phyloP scores from a whole-genome alignment of 768 basidiomycete genomes.

The Lentinus tigrinus region DNA sequence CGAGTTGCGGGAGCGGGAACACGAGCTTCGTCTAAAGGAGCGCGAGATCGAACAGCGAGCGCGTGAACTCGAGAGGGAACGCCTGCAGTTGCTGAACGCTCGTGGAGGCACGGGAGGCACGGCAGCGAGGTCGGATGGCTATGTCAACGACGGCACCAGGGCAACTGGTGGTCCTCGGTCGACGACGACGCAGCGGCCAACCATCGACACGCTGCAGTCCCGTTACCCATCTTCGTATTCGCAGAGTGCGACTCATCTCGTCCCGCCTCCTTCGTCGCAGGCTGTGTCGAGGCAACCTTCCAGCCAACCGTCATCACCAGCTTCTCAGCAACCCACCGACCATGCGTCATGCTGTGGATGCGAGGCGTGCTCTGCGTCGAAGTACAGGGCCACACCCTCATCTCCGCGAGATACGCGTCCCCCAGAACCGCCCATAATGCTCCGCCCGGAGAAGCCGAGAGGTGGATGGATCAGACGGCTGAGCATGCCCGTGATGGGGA shows the following conservation, averaged over 20 bases:
- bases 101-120: too few species aligned
- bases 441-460: constrained; percentile 58
- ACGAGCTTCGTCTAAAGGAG: constrained; percentile 37
- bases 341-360: constrained; percentile 72
- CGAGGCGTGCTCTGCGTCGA: constrained; percentile 56
- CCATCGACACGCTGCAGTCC: neutral
- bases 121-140: constrained; percentile 20
- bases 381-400: constrained; percentile 44
- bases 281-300: constrained; percentile 20
- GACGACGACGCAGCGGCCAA: constrained; percentile 10
- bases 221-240: constrained; percentile 33
- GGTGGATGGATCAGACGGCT: constrained; percentile 70
- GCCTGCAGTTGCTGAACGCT: constrained; percentile 39
- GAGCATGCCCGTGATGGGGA: constrained; percentile 67
- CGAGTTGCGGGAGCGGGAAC: constrained; percentile 56
- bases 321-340: constrained; percentile 26
- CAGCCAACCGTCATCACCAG: constrained; percentile 25
- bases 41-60: constrained; percentile 49
- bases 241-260: constrained; percentile 43
- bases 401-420: constrained; percentile 38
- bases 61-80: constrained; percentile 59
- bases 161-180: constrained; percentile 26
- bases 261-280: constrained; percentile 30
- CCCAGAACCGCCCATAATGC: constrained; percentile 40
- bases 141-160: constrained; percentile 30